Evolutionary conservation across 495 filamentous ascomycete genomes (phyloP).

Genomic region (Penicillium ochrochloron): DNA sequence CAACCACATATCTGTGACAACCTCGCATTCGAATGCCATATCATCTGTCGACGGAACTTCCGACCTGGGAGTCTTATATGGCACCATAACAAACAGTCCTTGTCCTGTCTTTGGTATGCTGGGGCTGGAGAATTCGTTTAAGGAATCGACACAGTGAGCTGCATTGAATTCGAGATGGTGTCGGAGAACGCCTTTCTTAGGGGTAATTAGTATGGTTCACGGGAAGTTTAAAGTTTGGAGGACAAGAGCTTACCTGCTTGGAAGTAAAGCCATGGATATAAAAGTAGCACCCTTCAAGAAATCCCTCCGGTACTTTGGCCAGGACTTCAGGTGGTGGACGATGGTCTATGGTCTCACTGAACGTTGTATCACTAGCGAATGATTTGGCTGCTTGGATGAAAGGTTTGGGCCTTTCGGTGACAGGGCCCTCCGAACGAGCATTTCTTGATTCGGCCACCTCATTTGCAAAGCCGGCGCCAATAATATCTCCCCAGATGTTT

Average conservation of each 20-base stretch:
- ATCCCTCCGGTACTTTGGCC: conserved; percentile 32
- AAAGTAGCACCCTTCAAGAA: conserved; percentile 55
- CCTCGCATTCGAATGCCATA: conserved; percentile 47
- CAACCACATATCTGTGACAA: conserved; percentile 91
- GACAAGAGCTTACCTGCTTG: conserved; percentile 50
- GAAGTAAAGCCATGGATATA: conserved; percentile 68
- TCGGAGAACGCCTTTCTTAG: conserved; percentile 49
- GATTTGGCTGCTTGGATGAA: conserved; percentile 45
- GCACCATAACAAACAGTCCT: conserved; percentile 57
- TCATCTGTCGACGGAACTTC: conserved; percentile 47
- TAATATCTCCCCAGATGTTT: conserved; percentile 86
- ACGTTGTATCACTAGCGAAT: conserved; percentile 48
- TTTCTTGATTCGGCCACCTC: conserved; percentile 35
- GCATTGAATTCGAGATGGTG: conserved; percentile 59
- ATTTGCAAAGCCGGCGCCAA: conserved; percentile 54
- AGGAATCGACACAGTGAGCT: conserved; percentile 50
- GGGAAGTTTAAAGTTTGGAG: background rate
- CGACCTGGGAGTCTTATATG: conserved; percentile 50
- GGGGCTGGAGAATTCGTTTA: conserved; percentile 45
- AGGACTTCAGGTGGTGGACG: conserved; percentile 24
- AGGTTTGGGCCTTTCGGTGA: conserved; percentile 21
- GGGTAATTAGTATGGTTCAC: conserved; percentile 17
- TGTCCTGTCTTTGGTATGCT: conserved; percentile 47
- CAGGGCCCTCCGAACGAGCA: conserved; percentile 39
- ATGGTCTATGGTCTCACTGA: conserved; percentile 33